Evolutionary conservation across 495 filamentous ascomycete genomes (phyloP), one percentile per base, ranked within the genome.

Genomic region (Podospora fimiseda): DNA sequence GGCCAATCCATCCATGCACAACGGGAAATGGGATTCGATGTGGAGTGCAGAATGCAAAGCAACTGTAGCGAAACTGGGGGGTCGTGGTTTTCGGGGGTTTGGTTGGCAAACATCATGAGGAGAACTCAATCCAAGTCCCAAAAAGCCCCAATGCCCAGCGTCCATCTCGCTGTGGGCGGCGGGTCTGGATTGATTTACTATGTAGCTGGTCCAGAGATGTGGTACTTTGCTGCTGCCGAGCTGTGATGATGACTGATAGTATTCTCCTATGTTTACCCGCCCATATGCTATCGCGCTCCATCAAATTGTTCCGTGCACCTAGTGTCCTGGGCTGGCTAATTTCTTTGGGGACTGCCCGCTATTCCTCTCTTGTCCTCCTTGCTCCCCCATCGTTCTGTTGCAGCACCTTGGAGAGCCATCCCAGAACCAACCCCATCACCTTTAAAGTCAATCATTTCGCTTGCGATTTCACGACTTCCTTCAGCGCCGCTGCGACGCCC

Each of bases 401-500:
- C 56, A 56, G 52, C 59, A 23, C 20, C 44, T 23, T 46, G 54
- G 55, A 52, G 61, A 61, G 61, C 63, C 56, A 66, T 67, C 64
- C 65, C 62, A 68, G 66, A 66, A 66, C 51, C 52, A 57, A 60
- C 57, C 65, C 65, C 64, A 70, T 64, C 62, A 68, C 69, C 61
- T 64, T 63, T 65, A 56, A 58, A 65, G 69, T 64, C 64, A 70
- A 74, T 73, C 70, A 73, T 75, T 61, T 75, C 72, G 72, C 71
- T 75, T 74, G 65, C 60, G 68, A 67, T 64, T 66, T 62, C 67
- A 65, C 60, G 63, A 69, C 64, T 59, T 66, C 61, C 59, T 51
- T 30, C 60, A 63, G 60, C n/a, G n/a, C 64, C 58, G 57, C 60
- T 61, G 65, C 60, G 61, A 62, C 61, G 61, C 60, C 63, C 52